Conservation (phyloP, 208 protist genomes). For the Acanthamoeba culbertsoni region DNA sequence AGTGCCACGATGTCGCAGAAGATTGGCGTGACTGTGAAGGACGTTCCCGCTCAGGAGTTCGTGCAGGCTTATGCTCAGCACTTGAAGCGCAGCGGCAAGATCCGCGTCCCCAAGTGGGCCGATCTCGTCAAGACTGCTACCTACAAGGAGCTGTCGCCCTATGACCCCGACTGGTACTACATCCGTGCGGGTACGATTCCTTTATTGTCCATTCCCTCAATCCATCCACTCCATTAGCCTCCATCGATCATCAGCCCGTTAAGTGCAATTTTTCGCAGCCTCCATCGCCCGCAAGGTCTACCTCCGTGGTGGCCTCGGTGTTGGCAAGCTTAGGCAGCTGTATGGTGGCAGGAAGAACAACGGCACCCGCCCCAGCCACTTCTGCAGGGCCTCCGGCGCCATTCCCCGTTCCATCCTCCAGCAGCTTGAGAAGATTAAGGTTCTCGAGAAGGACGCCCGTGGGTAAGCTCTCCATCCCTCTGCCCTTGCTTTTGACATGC, state of each 20-base stretch:
- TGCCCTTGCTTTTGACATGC: not conserved
- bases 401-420: conserved; percentile 94
- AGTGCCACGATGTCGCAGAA: conserved; percentile 5
- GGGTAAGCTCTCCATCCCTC: conserved; percentile 34
- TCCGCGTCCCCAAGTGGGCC: conserved; percentile 92
- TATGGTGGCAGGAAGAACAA: conserved; percentile 86
- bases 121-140: conserved; percentile 96
- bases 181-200: conserved; percentile 88
- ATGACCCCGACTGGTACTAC: conserved; percentile 98
- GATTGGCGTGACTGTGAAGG: conserved; percentile 84
- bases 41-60: conserved; percentile 94
- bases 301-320: conserved; percentile 92
- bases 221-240: not conserved
- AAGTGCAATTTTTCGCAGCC: conserved; percentile 71
- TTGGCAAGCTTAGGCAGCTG: conserved; percentile 91
- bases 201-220: no score
- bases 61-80: conserved; percentile 92
- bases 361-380: conserved; percentile 83
- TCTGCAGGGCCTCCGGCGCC: conserved; percentile 85
- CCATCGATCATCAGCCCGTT: not conserved
- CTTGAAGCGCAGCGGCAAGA: conserved; percentile 91
- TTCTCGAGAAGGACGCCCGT: conserved; percentile 87
- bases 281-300: conserved; percentile 96
- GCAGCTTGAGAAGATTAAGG: conserved; percentile 91
- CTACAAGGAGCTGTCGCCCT: conserved; percentile 94